Evolutionary conservation across 495 filamentous ascomycete genomes (phyloP), one percentile per base, ranked within the genome.

Genomic region (Penicillium ucsense): DNA sequence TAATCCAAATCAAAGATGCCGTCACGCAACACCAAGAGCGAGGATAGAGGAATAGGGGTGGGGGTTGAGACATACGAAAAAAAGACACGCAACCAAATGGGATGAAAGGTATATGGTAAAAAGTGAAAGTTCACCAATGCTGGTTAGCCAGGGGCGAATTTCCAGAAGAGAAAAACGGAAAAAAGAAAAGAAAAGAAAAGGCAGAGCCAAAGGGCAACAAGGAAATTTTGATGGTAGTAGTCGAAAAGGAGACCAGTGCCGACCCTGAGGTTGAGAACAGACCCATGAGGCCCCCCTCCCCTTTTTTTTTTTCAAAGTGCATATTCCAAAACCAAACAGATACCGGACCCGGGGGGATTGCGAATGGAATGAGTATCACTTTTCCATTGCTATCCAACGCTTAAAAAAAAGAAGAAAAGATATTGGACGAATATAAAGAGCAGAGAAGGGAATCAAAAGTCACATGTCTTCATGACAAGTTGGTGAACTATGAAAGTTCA

Each of bases 401-500:
- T 68, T 20, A 20, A 20, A 20, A 20, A 20, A 20, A 20, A 20
- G 20, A 20, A 20, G 20, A 20, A 20, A 20, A 20, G 20, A 20
- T 20, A 20, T 20, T 20, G 20, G 20, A 20, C 20, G 20, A 20
- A 20, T 20, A 20, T 20, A 20, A 20, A 20, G 20, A 20, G 20
- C 20, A 20, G 1, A 20, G 20, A 20, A 20, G 20, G 20, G 20
- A 20, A 20, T 20, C 20, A 61, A 61, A 60, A 60, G 57, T 57
- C 51, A 63, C 65, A 66, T 71, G 62, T 70, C 63, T 68, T 71
- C 69, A 69, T 72, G 52, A 60, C 60, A 55, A 20, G 20, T 20
- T 20, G 58, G 54, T 28, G 40, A 41, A 45, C 46, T 46, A 53
- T 52, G 49, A 47, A 49, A 49, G 20, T 20, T 47, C 38, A 49